Base-by-base conservation (phyloP, 116 monocot genomes). In the Iris pallida region DNA sequence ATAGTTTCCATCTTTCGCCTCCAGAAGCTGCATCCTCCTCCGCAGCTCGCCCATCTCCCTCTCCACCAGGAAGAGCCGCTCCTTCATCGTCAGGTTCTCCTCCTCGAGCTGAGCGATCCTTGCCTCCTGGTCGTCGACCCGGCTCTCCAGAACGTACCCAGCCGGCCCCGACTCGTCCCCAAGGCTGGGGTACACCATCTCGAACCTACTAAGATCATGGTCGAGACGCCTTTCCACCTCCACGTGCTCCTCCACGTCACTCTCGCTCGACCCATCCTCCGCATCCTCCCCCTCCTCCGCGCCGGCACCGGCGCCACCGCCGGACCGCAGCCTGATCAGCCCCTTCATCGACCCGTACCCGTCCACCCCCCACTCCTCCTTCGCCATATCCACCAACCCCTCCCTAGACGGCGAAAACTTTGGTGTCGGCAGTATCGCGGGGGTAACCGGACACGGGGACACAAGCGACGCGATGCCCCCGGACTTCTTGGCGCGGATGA, bases 281-380 rank as follows among this genome's bases (percentile, higher is more conserved):
- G 47, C 86, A 0, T 73, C 73, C n/a, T 73, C 68, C 5, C 69
- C 83, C 17, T 68, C 79, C 19, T 63, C 87, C 1, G 13, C 64
- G 0, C 46, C 65, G n/a, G 47, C 55, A 5, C 64, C 83, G 19
- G 40, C 14, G 0, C 72, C 74, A 6, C 61, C 79, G 2, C 87
- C 81, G 13, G 86, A 84, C 5, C 91, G 76, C 40, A 95, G 82
- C 6, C 95, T 77, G 61, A 95, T 95, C 9, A 95, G 70, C 7
- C 95, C 91, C 69, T 88, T 95, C 95, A 95, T 95, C 4, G 95
- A 89, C 5, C 95, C 91, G 57, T 95, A 95, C 11, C 95, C 95
- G 53, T 95, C 95, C 6, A 95, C 91, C 4, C 95, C 91, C 95
- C 95, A 95, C 71, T 95, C 86, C 76, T 91, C 95, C 82, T 95